Conservation (phyloP, 495 filamentous ascomycete genomes). For the Penicilliopsis zonata region DNA sequence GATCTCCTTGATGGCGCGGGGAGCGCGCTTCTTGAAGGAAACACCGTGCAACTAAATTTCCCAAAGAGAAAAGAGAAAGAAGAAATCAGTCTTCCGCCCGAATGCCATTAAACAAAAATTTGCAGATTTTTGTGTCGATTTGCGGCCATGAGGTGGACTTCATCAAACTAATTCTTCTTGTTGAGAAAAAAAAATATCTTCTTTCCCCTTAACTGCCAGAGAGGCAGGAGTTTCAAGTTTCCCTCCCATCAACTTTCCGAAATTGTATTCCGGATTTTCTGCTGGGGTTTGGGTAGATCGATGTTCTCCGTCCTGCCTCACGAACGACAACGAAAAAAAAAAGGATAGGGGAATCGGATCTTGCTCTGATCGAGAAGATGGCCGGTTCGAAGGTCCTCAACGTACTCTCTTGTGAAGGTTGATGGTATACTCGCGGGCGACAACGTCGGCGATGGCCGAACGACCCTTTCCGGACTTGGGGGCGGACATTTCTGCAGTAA, state of each 20-base stretch:
- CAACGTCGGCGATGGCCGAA: constrained; percentile 95
- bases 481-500: constrained; percentile 52
- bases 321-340: constrained; percentile 1
- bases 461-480: constrained; percentile 57
- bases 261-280: too few species aligned
- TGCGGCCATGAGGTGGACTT: constrained; percentile 51
- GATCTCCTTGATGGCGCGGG: constrained; percentile 98
- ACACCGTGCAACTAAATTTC: constrained; percentile 83
- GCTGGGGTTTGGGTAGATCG: too few species aligned
- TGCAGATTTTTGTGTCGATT: constrained; percentile 17
- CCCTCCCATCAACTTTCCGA: too few species aligned
- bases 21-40: constrained; percentile 98
- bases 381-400: constrained; percentile 24
- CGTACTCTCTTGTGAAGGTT: constrained; percentile 99
- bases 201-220: too few species aligned
- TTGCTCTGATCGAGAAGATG: not conserved
- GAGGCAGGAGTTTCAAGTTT: too few species aligned
- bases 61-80: constrained; percentile 18
- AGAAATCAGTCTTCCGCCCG: constrained; percentile 47
- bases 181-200: constrained; percentile 6
- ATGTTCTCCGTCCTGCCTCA: constrained; percentile 19
- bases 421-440: constrained; percentile 99
- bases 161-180: constrained; percentile 53
- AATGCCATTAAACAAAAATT: constrained; percentile 39
- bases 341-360: not conserved